These are phyloP conservation scores for Plectosphaerella sp. DNA, from an alignment of 2,329 filamentous ascomycete genomes.

Conservation along the genomic window DNA sequence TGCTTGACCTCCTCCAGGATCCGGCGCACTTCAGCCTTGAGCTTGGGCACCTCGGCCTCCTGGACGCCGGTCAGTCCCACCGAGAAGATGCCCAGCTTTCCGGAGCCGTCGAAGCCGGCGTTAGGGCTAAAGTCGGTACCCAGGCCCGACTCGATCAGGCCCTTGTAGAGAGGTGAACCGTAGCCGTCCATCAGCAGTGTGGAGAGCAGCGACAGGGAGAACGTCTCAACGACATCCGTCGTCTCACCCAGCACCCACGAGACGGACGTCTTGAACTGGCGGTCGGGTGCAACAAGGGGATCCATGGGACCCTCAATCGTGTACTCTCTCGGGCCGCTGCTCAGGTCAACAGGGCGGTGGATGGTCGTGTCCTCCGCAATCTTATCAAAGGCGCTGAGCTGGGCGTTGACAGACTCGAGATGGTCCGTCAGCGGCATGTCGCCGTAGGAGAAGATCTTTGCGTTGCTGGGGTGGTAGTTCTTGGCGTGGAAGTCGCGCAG, in stretches of 20 bases:
- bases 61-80: constrained; percentile 88
- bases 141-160: constrained; percentile 82
- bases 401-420: constrained; percentile 70
- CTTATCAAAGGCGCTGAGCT: constrained; percentile 68
- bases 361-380: constrained; percentile 67
- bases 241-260: constrained; percentile 90
- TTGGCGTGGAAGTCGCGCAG: constrained; percentile 82
- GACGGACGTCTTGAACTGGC: constrained; percentile 89
- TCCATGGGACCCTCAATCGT: constrained; percentile 79
- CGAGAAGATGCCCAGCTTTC: constrained; percentile 77
- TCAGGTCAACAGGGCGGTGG: constrained; percentile 70
- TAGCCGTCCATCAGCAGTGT: constrained; percentile 90
- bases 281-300: constrained; percentile 77
- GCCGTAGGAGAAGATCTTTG: constrained; percentile 93
- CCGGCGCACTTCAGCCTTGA: constrained; percentile 69
- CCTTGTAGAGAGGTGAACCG: constrained; percentile 86
- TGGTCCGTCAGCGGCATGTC: constrained; percentile 84
- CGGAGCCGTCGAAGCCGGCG: constrained; percentile 81
- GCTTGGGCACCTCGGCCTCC: constrained; percentile 69
- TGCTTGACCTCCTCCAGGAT: constrained; percentile 66
- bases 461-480: constrained; percentile 97
- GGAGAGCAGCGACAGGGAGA: constrained; percentile 77
- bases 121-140: constrained; percentile 95
- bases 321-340: constrained; percentile 60
- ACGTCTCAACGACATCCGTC: constrained; percentile 79